Evolutionary conservation across 257 asterid species (phyloP), one percentile per base, ranked within the genome.

Genomic region (Salvia hispanica): DNA sequence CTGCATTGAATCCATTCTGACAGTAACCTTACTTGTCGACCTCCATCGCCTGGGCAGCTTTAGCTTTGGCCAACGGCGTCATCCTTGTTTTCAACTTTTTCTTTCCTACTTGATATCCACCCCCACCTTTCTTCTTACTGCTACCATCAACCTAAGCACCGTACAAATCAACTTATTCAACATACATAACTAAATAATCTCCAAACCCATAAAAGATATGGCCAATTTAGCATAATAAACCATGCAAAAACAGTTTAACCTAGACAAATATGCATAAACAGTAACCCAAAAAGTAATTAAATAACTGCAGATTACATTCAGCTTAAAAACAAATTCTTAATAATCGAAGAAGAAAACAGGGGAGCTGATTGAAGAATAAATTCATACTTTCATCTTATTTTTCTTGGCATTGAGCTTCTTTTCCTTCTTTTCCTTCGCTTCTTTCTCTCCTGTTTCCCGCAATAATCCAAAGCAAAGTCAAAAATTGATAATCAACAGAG

Each of bases 21-120:
- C 36, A 55, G 50, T 54, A 64, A 79, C 77, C 80, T 88, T 89
- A 94, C 31, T 86, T 83, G 75, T 94, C 96, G 50, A 94, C 57
- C 80, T 91, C 96, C 97, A 94, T 94, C 11, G 96, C 99, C 72
- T 94, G 99, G 34, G 95, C 97, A 70, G 96, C 99, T 81, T 91
- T 91, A 75, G 99, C 97, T 81, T 88, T 94, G 8, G 96, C 95
- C 79, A 86, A 78, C 5, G 95, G 82, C 4, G 97, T 94, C 96
- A 88, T 46, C 79, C 77, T 87, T 1, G 91, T 94, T 77, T 94
- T 91, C 86, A 94, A 70, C 83, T 83, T 94, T 54, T 87, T 91
- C 95, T 91, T 94, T 47, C 99, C 99, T 48, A 94, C 99, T 78
- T 81, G 93, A 85, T 86, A 94, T 54, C 91, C 85, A 76, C 82